Conservation (phyloP, 495 filamentous ascomycete genomes). For the Hypoxylon fragiforme region DNA sequence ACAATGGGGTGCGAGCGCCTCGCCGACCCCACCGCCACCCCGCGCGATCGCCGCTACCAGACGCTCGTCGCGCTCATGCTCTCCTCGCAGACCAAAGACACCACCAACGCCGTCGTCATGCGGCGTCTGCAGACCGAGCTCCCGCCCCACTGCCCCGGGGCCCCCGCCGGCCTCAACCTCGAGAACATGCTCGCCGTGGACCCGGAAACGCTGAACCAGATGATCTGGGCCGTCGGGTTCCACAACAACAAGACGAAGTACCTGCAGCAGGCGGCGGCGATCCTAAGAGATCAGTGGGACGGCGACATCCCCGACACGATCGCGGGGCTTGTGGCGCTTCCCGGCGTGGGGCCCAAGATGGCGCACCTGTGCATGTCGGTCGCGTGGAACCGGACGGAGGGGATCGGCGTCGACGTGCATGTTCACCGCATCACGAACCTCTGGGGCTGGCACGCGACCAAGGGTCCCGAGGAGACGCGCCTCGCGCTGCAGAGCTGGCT, state of each 20-base stretch:
- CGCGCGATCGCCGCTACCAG: conserved; percentile 80
- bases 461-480: conserved; percentile 84
- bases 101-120: conserved; percentile 87
- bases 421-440: conserved; percentile 91
- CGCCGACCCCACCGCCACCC: conserved; percentile 54
- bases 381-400: conserved; percentile 61
- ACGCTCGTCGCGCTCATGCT: conserved; percentile 94
- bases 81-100: conserved; percentile 95
- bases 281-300: conserved; percentile 67
- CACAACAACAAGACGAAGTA: conserved; percentile 94
- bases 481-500: conserved; percentile 79
- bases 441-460: conserved; percentile 87
- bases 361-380: conserved; percentile 84
- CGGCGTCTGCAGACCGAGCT: conserved; percentile 73
- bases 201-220: conserved; percentile 68
- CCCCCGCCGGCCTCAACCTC: conserved; percentile 63
- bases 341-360: conserved; percentile 97
- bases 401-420: conserved; percentile 70
- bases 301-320: conserved; percentile 85
- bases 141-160: conserved; percentile 47
- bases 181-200: conserved; percentile 77
- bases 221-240: conserved; percentile 87
- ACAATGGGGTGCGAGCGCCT: conserved; percentile 96
- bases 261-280: conserved; percentile 75
- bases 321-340: conserved; percentile 75